Conservation (phyloP, 805 yeast genomes). For the Candida montana region DNA sequence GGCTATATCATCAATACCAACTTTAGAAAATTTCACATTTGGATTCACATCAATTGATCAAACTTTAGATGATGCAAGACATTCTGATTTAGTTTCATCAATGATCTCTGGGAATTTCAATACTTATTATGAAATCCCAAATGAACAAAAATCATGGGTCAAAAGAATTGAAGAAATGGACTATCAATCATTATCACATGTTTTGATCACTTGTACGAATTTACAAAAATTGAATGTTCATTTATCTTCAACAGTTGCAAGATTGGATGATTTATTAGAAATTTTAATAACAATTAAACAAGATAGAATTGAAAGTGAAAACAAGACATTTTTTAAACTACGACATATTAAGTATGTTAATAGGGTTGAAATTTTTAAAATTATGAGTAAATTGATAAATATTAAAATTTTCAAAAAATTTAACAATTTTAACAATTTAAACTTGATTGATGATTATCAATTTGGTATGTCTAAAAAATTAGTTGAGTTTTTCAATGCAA, state of each 20-base stretch:
- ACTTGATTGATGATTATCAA: slow-evolving; percentile 16
- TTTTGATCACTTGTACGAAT: not conserved
- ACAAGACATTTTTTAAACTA: not conserved
- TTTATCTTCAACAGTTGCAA: not conserved
- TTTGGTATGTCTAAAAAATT: slow-evolving; percentile 13
- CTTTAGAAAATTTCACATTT: not conserved
- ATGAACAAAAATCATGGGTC: not conserved
- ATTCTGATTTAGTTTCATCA: not conserved
- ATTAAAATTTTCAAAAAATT: slow-evolving; percentile 11
- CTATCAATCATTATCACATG: not conserved
- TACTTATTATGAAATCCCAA: not conserved
- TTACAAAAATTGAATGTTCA: not conserved
- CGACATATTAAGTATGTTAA: slow-evolving; percentile 2
- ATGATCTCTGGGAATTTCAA: not conserved
- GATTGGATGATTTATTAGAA: not conserved
- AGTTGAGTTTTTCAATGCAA: slow-evolving; percentile 15
- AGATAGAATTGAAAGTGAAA: not conserved
- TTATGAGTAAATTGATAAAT: slow-evolving; percentile 10
- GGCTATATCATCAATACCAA: not conserved
- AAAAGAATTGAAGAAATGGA: not conserved
- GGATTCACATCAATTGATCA: not conserved
- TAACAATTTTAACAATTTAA: slow-evolving; percentile 6
- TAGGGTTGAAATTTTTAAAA: slow-evolving; percentile 4
- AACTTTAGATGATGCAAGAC: not conserved
- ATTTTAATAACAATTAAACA: not conserved